phyloP scores from a whole-genome alignment of 1,284 basidiomycete genomes.

The Mycena citricolor region DNA sequence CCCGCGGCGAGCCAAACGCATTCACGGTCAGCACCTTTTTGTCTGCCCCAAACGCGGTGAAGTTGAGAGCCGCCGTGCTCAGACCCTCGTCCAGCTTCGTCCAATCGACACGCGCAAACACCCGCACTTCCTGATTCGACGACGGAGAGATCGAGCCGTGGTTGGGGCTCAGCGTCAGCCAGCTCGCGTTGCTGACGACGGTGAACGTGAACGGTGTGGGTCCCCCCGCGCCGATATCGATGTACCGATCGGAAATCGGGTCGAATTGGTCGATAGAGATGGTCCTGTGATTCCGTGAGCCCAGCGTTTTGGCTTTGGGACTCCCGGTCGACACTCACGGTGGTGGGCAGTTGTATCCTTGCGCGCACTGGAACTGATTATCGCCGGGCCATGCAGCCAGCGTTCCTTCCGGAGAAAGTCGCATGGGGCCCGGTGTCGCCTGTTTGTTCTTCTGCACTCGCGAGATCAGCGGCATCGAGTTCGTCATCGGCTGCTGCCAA shows the following conservation, averaged over 20 bases:
- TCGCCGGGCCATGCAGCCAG: slow-evolving; percentile 64
- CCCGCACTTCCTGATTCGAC: slow-evolving; percentile 52
- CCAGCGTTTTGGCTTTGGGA: not conserved
- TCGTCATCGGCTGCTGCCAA: slow-evolving; percentile 69
- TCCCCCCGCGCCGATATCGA: slow-evolving; percentile 64
- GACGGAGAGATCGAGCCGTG: slow-evolving; percentile 50
- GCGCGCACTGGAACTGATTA: slow-evolving; percentile 53
- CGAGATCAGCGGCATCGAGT: slow-evolving; percentile 60
- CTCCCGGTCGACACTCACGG: slow-evolving; percentile 11
- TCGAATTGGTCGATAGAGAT: slow-evolving; percentile 55
- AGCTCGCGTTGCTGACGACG: slow-evolving; percentile 48
- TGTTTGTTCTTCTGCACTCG: slow-evolving; percentile 58
- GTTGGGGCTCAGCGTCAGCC: slow-evolving; percentile 50
- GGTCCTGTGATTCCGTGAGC: slow-evolving; percentile 5
- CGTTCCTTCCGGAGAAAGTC: slow-evolving; percentile 62
- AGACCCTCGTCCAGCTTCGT: slow-evolving; percentile 42
- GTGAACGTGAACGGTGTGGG: slow-evolving; percentile 58
- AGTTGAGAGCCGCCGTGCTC: slow-evolving; percentile 44
- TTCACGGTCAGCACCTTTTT: slow-evolving; percentile 13
- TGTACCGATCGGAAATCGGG: slow-evolving; percentile 50
- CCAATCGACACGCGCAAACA: slow-evolving; percentile 66
- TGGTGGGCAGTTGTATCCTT: slow-evolving; percentile 37
- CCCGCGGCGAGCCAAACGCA: slow-evolving; percentile 4
- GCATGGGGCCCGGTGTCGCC: slow-evolving; percentile 58
- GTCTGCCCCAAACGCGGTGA: slow-evolving; percentile 45